These are phyloP conservation scores for Picea sitchensis DNA, from an alignment of 75 land plant genomes.

Conservation along the genomic window DNA sequence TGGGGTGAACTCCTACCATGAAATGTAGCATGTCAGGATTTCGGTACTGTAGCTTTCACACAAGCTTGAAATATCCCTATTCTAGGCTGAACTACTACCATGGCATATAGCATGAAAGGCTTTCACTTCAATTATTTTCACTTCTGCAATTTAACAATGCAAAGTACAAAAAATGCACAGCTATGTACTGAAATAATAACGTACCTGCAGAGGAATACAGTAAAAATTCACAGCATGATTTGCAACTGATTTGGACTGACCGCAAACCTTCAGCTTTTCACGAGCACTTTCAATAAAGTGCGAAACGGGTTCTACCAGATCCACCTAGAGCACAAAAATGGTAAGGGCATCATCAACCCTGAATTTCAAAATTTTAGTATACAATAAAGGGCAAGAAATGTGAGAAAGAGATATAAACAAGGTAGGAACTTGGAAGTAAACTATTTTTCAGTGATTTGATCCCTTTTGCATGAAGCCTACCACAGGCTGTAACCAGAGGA, in stretches of 20 bases:
- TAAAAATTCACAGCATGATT: conserved; percentile 77
- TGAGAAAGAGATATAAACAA: conserved; percentile 1
- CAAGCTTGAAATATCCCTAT: too few species aligned
- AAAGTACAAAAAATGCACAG: too few species aligned
- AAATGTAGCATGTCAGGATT: not conserved
- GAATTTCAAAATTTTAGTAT: not conserved
- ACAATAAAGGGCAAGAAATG: not conserved
- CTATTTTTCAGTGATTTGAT: not conserved
- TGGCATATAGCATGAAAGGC: not conserved
- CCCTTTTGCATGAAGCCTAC: not conserved
- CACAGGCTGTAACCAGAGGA: not conserved
- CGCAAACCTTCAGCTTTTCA: conserved; percentile 39
- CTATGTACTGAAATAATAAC: not conserved
- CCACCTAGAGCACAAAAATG: conserved; percentile 57
- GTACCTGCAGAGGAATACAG: conserved; percentile 90
- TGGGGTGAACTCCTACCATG: conserved; percentile 83
- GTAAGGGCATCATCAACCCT: not conserved
- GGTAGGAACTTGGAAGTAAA: too few species aligned
- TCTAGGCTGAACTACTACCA: too few species aligned
- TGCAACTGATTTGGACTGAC: conserved; percentile 13
- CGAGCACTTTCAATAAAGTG: conserved; percentile 92
- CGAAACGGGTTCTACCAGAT: conserved; percentile 95
- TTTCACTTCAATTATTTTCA: not conserved
- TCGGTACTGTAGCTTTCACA: too few species aligned
- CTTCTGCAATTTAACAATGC: not conserved